These are phyloP conservation scores for Daedaleopsis sinensis DNA, from an alignment of 768 basidiomycete genomes.

Conservation along the genomic window DNA sequence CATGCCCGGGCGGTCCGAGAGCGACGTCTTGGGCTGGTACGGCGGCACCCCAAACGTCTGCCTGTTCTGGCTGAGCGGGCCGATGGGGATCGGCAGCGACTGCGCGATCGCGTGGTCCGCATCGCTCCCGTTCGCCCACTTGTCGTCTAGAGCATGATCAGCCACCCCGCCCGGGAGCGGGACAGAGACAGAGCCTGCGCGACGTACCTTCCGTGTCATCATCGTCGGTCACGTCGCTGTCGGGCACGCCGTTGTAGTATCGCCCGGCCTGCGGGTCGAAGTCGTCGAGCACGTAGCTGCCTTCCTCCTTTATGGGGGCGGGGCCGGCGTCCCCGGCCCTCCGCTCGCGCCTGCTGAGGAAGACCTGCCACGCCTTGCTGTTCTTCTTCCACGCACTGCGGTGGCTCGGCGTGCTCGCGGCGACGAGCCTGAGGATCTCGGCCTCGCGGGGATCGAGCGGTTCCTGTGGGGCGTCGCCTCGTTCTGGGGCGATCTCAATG, in stretches of 20 bases:
- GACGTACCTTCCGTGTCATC: slow-evolving; percentile 15
- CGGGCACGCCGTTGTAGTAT: slow-evolving; percentile 9
- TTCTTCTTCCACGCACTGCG: slow-evolving; percentile 69
- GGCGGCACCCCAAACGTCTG: slow-evolving; percentile 55
- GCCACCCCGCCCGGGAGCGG: too few species aligned
- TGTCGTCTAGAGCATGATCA: slow-evolving; percentile 9
- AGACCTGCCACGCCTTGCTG: slow-evolving; percentile 65
- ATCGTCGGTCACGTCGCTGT: slow-evolving; percentile 19
- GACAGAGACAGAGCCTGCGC: background rate
- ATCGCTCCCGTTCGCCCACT: slow-evolving; percentile 9
- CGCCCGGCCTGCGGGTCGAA: slow-evolving; percentile 10
- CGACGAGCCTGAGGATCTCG: slow-evolving; percentile 64
- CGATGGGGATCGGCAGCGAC: slow-evolving; percentile 68
- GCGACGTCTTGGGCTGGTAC: slow-evolving; percentile 54
- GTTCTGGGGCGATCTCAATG: slow-evolving; percentile 17
- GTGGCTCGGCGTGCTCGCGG: slow-evolving; percentile 71
- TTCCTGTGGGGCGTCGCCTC: slow-evolving; percentile 14
- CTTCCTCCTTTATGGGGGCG: slow-evolving; percentile 32
- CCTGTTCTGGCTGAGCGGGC: slow-evolving; percentile 36
- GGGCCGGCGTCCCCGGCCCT: slow-evolving; percentile 17
- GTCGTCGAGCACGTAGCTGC: slow-evolving; percentile 26
- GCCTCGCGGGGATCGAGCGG: slow-evolving; percentile 45
- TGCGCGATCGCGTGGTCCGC: slow-evolving; percentile 38
- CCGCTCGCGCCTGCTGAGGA: slow-evolving; percentile 43
- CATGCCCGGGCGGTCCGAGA: slow-evolving; percentile 40